phyloP scores from a whole-genome alignment of 2,329 filamentous ascomycete genomes.

The Amauroascus niger region DNA sequence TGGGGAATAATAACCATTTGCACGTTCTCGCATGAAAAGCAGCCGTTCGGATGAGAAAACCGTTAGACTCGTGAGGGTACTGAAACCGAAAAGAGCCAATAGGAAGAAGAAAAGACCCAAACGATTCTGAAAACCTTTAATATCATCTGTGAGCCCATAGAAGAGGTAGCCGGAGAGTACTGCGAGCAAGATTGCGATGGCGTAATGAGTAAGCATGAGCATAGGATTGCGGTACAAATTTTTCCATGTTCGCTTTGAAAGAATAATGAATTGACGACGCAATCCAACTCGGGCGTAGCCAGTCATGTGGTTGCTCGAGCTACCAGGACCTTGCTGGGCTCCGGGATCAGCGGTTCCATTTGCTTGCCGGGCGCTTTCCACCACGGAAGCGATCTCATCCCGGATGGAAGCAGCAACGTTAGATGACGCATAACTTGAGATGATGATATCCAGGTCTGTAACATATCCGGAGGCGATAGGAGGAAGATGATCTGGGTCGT shows the following conservation, averaged over 20 bases:
- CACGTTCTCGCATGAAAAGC: conserved; percentile 83
- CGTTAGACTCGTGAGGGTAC: conserved; percentile 82
- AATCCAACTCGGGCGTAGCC: conserved; percentile 77
- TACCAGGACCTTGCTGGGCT: conserved; percentile 34
- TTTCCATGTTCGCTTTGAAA: conserved; percentile 87
- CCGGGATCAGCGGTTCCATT: conserved; percentile 57
- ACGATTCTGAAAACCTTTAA: conserved; percentile 94
- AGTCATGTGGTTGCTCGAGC: conserved; percentile 54
- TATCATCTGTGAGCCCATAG: conserved; percentile 91
- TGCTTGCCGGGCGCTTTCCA: conserved; percentile 53
- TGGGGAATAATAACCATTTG: conserved; percentile 92
- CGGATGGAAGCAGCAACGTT: conserved; percentile 64
- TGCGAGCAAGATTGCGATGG: conserved; percentile 86
- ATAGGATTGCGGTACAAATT: conserved; percentile 97
- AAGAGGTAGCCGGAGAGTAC: conserved; percentile 93
- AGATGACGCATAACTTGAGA: conserved; percentile 65
- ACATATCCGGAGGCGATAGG: conserved; percentile 49
- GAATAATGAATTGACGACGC: conserved; percentile 71
- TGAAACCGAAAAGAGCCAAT: conserved; percentile 90
- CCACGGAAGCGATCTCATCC: conserved; percentile 66
- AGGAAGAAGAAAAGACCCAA: conserved; percentile 97
- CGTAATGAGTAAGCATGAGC: conserved; percentile 97
- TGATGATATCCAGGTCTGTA: conserved; percentile 73
- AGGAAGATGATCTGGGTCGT: conserved; percentile 57
- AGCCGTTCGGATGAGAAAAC: conserved; percentile 88